Base-by-base conservation (phyloP, 352 stramenopile species). In the Globisporangium parvum region DNA sequence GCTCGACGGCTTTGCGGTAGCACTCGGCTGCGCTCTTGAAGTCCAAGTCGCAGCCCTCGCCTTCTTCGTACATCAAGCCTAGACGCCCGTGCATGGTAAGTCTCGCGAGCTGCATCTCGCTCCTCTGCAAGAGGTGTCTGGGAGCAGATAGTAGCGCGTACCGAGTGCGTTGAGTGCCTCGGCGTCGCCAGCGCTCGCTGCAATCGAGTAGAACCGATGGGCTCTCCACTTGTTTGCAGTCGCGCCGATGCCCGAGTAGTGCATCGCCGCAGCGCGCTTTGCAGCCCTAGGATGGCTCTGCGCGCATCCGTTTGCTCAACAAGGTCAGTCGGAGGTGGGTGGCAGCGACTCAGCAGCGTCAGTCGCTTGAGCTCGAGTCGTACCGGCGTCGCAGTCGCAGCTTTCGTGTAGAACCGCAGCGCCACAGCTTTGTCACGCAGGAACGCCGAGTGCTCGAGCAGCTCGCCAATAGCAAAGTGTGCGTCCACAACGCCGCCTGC, bases 21-120 rank as follows among this genome's bases (percentile, higher is more conserved):
- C 68, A 90, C 21, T 65, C 63, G 6, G 65, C 73, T 8, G 79
- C 83, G 51, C 74, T 67, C 26, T 58, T 51, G 51, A 88, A 85
- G 60, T 90, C 73, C 44, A 91, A 39, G 18, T 86, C 73, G 28
- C 78, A 89, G 28, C 80, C 80, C 23, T 90, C 74, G 40, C 83
- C 83, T 60, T 93, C 80, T 63, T 93, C 80, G 57, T 73, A 77
- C 83, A 93, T 89, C 33, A 93, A 60, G 15, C 72, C 71, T 81
- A 44, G 3, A n/a, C 18, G 17, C 52, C 12, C 4, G 10, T 47
- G n/a, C 20, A 28, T 41, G 12, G 5, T 14, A 18, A 52, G 44
- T n/a, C 37, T 42, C 47, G 37, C 39, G 26, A 33, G 42, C n/a
- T 24, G n/a, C 47, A n/a, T 39, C 28, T 12, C n/a, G n/a, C n/a